Evolutionary conservation across 495 filamentous ascomycete genomes (phyloP), one percentile per base, ranked within the genome.

Genomic region (Aspergillus incahuasiensis): DNA sequence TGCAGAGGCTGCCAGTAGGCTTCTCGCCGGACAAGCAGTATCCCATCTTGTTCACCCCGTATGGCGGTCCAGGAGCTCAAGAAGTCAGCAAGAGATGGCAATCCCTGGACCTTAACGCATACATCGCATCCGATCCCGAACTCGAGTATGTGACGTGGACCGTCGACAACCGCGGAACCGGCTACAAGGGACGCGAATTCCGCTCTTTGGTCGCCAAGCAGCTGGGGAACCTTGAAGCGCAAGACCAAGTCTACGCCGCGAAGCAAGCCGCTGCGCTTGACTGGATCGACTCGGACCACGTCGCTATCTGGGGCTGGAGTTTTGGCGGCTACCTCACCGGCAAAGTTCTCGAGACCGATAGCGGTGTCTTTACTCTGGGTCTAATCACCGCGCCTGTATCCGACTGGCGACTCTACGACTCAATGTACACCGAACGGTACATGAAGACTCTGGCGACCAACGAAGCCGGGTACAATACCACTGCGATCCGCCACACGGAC

Each of bases 221-320:
- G 15, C 52, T 62, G 4, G 60, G 60, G 1, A 40, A 53, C 3
- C 52, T 62, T 8, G 60, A 62, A 42, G 55, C 56, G 0, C 48
- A 58, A 13, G 60, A 62, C 45, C 60, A 62, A 28, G 53, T 58
- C 48, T 62, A 58, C 38, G 60, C 60, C 8, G 60, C 60, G 2
- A 28, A 41, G 24, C 16, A 62, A 42, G 56, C 55, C 4, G 60
- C 60, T 12, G 48, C 52, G 28, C 40, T 16, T 4, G 47, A 56
- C 18, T 62, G 39, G 15, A 35, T 62, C 6, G 60, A 62, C 15
- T 52, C 38, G 5, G 39, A 59, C 8, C 60, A 62, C 39, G 54
- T 62, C 38, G 60, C 32, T 47, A 62, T 62, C 52, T 62, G 60
- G 60, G 60, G 60, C 15, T 62, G 60, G 60, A 62, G 60, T 19